phyloP scores from a whole-genome alignment of 148 eudicot species.

The Dysphania ambrosioides region DNA sequence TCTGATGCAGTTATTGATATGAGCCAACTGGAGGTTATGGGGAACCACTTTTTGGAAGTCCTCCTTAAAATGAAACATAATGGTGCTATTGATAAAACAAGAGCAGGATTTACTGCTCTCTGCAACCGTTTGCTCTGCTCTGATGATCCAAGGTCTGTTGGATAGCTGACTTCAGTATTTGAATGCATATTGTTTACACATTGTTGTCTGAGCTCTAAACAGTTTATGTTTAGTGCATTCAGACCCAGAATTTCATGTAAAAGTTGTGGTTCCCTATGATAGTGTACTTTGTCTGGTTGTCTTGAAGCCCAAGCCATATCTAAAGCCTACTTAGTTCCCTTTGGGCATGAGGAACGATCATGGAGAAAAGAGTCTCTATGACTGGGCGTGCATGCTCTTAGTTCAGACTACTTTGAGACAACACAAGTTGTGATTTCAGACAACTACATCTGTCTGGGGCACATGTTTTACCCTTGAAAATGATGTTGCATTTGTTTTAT shows the following conservation, averaged over 20 bases:
- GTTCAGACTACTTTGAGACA: neutral
- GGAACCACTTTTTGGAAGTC: conserved; percentile 89
- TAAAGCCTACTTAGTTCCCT: neutral
- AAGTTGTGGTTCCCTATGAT: neutral
- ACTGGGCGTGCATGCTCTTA: neutral
- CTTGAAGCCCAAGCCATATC: neutral
- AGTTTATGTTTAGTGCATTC: neutral
- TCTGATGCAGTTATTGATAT: conserved; percentile 72
- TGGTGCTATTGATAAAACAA: conserved; percentile 97
- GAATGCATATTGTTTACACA: neutral
- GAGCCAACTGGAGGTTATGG: conserved; percentile 81
- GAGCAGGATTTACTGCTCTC: conserved; percentile 98
- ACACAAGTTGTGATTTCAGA: neutral
- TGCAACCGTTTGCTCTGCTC: conserved; percentile 99
- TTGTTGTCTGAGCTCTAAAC: neutral
- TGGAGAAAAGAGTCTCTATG: neutral
- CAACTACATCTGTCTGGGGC: neutral
- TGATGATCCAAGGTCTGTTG: conserved; percentile 75
- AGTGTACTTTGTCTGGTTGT: neutral
- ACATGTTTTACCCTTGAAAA: neutral
- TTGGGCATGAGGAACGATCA: neutral
- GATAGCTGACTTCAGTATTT: neutral
- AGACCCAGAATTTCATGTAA: neutral
- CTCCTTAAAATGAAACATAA: conserved; percentile 95
- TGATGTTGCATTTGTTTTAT: neutral